Evolutionary conservation across 345 rosid species (phyloP), one percentile per base, ranked within the genome.

Genomic region (Sisymbrium irio): DNA sequence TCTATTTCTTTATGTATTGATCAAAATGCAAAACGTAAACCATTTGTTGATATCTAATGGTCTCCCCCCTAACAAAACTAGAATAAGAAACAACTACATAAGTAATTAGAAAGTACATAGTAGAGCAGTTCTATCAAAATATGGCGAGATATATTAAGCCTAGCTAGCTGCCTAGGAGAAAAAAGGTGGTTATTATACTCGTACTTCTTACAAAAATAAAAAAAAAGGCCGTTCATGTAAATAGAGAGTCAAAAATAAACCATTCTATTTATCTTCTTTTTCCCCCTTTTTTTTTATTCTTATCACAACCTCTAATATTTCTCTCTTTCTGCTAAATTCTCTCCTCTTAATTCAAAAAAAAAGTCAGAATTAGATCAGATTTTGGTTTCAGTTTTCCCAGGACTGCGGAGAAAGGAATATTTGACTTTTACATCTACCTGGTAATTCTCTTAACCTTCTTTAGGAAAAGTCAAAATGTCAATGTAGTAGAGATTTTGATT

Each of bases 301-400:
- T 10, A 62, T 62, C 35, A 54, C 50, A 36, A 51, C 65, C 56
- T 35, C 56, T 57, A 57, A 58, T 58, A 57, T 58, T 54, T 55
- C 35, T 65, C 22, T 75, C 56, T 41, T 20, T 68, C 30, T 60
- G 46, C 69, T 67, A 19, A 60, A 28, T 11, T 40, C 47, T 67
- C 69, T 62, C 27, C 61, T 76, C 58, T 60, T 62, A 62, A 76
- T 62, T 68, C 41, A 15, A 55, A 67, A 32, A 67, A 32, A 10
- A 35, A 33, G 42, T n/a, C 32, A 45, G 2, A 15, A 45, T 22
- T 55, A 42, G 40, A 76, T 44, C 36, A 62, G 65, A 59, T 36
- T 28, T 57, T 74, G 33, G 59, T 56, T 74, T 15, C 47, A 65
- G 65, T 35, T 41, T 68, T 54, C 11, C 35, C 70, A 53, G 55